Percentiles rank a stretch among this genome's conserved stretches.
Evolutionary conservation across 352 stramenopile species (phyloP).

Genomic region (Pythium sp.): DNA sequence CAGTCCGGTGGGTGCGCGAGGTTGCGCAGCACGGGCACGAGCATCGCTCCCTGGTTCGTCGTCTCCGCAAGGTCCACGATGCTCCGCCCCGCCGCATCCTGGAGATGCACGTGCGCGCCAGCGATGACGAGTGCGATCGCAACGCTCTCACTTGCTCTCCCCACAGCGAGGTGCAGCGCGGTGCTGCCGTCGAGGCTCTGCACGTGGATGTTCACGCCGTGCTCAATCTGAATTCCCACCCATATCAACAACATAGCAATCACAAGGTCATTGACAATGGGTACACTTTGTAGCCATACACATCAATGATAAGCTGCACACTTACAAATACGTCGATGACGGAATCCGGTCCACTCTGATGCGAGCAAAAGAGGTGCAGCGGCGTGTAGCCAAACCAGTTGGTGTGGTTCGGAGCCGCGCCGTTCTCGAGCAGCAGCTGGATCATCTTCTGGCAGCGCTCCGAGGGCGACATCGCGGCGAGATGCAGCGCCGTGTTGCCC

Average conservation of each 20-base stretch:
- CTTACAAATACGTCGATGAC: constrained; percentile 83
- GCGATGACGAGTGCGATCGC: constrained; percentile 68
- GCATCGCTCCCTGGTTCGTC: constrained; percentile 75
- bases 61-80: constrained; percentile 83
- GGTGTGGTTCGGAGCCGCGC: constrained; percentile 61
- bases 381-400: constrained; percentile 89
- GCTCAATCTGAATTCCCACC: constrained; percentile 56
- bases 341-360: constrained; percentile 65
- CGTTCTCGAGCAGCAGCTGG: constrained; percentile 77
- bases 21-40: constrained; percentile 81
- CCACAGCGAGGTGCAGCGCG: constrained; percentile 76
- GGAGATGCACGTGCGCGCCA: constrained; percentile 73
- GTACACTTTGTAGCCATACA: neutral
- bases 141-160: constrained; percentile 68
- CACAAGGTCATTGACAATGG: neutral
- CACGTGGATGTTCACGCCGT: constrained; percentile 69
- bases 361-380: constrained; percentile 82
- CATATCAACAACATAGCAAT: neutral
- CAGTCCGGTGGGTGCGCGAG: constrained; percentile 57
- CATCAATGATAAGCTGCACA: constrained; percentile 10
- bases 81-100: constrained; percentile 77
- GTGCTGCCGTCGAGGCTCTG: constrained; percentile 85
- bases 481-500: constrained; percentile 78
- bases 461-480: constrained; percentile 80
- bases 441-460: constrained; percentile 83